Conservation (phyloP, 208 protist species). For the Leishmania lainsoni region DNA sequence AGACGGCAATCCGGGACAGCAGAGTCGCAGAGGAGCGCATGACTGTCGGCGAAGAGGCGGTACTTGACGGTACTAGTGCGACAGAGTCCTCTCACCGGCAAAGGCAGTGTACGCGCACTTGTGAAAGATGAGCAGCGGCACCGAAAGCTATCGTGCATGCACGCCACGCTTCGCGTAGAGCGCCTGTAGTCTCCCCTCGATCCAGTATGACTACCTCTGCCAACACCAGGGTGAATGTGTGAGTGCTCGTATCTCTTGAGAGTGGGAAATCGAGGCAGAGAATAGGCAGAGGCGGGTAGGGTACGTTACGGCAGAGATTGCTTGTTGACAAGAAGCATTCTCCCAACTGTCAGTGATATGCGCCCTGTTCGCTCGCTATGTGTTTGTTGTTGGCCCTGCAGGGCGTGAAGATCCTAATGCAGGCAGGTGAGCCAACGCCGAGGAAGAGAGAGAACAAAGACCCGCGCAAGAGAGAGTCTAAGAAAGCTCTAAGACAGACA, state of each 20-base stretch:
- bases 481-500: background rate
- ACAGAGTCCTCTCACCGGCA: background rate
- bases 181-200: background rate
- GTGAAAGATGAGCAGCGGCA: background rate
- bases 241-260: background rate
- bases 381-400: background rate
- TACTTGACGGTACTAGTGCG: background rate
- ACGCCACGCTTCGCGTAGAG: background rate
- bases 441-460: background rate
- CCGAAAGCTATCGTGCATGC: background rate
- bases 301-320: background rate
- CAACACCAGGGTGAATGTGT: background rate
- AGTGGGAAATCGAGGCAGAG: background rate
- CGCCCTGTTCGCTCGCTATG: background rate
- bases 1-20: slow-evolving; percentile 75
- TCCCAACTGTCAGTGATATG: background rate
- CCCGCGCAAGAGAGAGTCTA: background rate
- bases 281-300: background rate
- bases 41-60: background rate
- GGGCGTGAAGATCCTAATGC: background rate
- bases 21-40: slow-evolving; percentile 20
- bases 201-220: background rate
- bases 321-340: too few relatives aligned
- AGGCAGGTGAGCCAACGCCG: background rate
- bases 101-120: background rate